Percentiles rank a stretch among this genome's conserved stretches.
These are phyloP conservation scores for Psilocybe azurescens DNA, from an alignment of 768 basidiomycete species.

Conservation along the genomic window DNA sequence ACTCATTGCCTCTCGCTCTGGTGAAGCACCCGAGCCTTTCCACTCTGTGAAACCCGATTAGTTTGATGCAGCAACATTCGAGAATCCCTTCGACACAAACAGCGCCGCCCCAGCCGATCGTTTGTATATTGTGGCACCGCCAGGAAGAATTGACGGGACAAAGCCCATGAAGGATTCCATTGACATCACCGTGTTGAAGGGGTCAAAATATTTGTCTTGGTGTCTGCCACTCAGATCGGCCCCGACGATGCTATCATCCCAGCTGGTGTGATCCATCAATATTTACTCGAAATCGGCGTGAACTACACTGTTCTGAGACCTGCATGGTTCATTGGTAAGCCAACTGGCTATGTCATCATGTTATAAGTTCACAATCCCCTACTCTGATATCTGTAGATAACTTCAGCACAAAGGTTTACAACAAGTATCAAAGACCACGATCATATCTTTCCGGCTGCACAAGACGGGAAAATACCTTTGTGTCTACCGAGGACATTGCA, in stretches of 20 bases:
- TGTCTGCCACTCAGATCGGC: slow-evolving; percentile 26
- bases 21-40: slow-evolving; percentile 29
- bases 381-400: background rate
- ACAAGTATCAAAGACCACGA: slow-evolving; percentile 3
- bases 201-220: slow-evolving; percentile 38
- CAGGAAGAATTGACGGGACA: slow-evolving; percentile 13
- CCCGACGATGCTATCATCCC: slow-evolving; percentile 15
- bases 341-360: background rate
- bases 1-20: slow-evolving; percentile 34
- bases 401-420: background rate
- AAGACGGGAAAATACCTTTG: slow-evolving; percentile 23
- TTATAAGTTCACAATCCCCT: no score
- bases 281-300: slow-evolving; percentile 26
- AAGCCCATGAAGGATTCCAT: slow-evolving; percentile 30
- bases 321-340: slow-evolving; percentile 33
- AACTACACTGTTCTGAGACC: slow-evolving; percentile 34
- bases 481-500: slow-evolving; percentile 31
- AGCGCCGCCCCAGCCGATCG: slow-evolving; percentile 16
- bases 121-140: slow-evolving; percentile 26
- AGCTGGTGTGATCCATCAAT: slow-evolving; percentile 32
- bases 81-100: slow-evolving; percentile 28
- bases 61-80: slow-evolving; percentile 34
- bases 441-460: slow-evolving; percentile 19
- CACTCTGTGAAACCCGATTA: slow-evolving; percentile 38
- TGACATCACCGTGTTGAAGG: slow-evolving; percentile 30